Conservation (phyloP, 148 eudicot species). For the Vaccinium corymbosum region DNA sequence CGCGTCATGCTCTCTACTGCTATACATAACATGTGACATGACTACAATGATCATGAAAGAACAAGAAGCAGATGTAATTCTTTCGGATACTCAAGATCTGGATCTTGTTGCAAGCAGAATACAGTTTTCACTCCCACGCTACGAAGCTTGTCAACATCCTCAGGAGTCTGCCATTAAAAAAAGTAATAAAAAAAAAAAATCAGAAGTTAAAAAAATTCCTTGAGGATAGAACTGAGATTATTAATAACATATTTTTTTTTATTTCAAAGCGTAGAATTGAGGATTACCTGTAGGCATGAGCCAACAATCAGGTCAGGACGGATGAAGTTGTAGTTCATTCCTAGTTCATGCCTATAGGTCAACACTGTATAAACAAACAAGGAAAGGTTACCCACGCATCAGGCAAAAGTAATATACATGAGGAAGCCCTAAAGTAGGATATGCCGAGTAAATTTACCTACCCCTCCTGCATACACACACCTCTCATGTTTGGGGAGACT, state of each 20-base stretch:
- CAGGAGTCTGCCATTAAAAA: constrained; percentile 59
- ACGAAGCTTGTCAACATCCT: constrained; percentile 91
- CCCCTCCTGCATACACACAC: not conserved
- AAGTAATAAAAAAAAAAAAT: not conserved
- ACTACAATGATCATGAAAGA: not conserved
- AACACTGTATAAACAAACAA: constrained; percentile 46
- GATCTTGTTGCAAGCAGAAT: constrained; percentile 89
- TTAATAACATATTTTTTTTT: not conserved
- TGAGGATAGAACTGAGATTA: not conserved
- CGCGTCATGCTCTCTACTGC: not conserved
- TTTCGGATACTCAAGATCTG: constrained; percentile 92
- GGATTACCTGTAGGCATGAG: constrained; percentile 87
- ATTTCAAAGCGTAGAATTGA: not conserved
- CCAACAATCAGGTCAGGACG: constrained; percentile 95
- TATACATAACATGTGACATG: not conserved
- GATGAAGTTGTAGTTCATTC: constrained; percentile 90
- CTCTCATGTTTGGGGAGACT: not conserved
- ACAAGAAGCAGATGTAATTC: not conserved
- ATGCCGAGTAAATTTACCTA: not conserved
- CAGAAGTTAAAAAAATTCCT: constrained; percentile 1
- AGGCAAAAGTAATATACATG: not conserved
- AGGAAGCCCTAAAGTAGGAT: not conserved
- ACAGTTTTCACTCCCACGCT: constrained; percentile 77
- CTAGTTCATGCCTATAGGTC: constrained; percentile 93
- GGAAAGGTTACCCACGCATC: constrained; percentile 6